These are phyloP conservation scores for Sporisorium iseilematis-ciliati DNA, from an alignment of 1,284 basidiomycete genomes.

Conservation along the genomic window DNA sequence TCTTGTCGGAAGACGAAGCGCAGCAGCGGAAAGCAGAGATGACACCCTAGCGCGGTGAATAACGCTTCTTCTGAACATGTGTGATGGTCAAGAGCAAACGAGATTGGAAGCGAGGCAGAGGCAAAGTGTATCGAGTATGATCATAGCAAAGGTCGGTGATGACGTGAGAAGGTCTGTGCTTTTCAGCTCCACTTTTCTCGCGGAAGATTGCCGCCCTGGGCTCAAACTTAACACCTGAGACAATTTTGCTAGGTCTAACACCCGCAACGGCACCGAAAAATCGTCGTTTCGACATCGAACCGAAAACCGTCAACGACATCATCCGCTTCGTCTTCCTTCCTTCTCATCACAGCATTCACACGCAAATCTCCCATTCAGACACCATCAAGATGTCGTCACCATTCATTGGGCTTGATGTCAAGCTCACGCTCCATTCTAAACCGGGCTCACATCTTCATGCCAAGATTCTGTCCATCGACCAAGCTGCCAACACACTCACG, in stretches of 20 bases:
- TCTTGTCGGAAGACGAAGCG: not conserved
- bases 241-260: not conserved
- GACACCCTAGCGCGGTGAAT: constrained; percentile 14
- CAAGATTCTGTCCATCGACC: constrained; percentile 49
- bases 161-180: constrained; percentile 11
- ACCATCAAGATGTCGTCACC: constrained; percentile 31
- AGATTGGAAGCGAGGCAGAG: not conserved
- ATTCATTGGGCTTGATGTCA: constrained; percentile 48
- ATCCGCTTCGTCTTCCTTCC: not conserved
- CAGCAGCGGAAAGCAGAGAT: constrained; percentile 5
- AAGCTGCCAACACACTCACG: constrained; percentile 45
- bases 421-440: constrained; percentile 42
- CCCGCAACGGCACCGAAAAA: not conserved
- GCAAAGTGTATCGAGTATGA: not conserved
- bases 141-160: constrained; percentile 8
- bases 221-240: not conserved
- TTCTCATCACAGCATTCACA: constrained; percentile 2
- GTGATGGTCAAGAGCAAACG: not conserved
- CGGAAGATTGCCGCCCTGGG: not conserved
- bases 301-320: not conserved
- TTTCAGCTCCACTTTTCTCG: constrained; percentile 11
- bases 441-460: constrained; percentile 25
- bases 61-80: constrained; percentile 25
- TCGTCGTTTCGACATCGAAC: not conserved
- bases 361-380: not conserved